Conservation (phyloP, 768 basidiomycete species). For the Russula sp. region DNA sequence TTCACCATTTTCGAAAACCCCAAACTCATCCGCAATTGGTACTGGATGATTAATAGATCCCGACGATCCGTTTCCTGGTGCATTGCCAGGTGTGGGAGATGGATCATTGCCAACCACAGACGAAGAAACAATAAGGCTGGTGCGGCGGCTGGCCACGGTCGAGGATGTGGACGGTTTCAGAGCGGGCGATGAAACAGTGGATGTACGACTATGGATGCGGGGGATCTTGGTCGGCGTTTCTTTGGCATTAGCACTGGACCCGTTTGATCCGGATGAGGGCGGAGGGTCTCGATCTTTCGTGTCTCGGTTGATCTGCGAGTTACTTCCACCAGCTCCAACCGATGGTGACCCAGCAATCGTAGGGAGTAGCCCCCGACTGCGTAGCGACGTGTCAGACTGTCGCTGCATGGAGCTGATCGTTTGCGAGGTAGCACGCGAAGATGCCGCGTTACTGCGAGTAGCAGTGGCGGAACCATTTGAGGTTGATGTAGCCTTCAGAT, state of each 20-base stretch:
- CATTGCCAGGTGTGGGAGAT: slow-evolving; percentile 47
- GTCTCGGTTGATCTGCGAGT: slow-evolving; percentile 25
- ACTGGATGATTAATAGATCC: slow-evolving; percentile 18
- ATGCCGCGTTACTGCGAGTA: slow-evolving; percentile 39
- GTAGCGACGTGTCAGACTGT: slow-evolving; percentile 75
- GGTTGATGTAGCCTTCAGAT: slow-evolving; percentile 51
- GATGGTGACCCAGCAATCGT: slow-evolving; percentile 95
- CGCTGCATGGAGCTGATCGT: slow-evolving; percentile 85
- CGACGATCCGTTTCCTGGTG: slow-evolving; percentile 25
- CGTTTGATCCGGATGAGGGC: slow-evolving; percentile 47
- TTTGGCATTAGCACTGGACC: slow-evolving; percentile 49
- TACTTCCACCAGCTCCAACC: slow-evolving; percentile 53
- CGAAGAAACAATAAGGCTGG: slow-evolving; percentile 52
- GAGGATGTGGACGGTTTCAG: slow-evolving; percentile 44
- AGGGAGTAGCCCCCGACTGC: slow-evolving; percentile 67
- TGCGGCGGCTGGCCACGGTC: slow-evolving; percentile 46
- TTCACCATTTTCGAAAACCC: slow-evolving; percentile 63
- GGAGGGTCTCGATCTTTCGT: slow-evolving; percentile 51
- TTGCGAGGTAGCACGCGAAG: slow-evolving; percentile 68
- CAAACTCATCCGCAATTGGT: slow-evolving; percentile 59
- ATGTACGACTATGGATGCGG: slow-evolving; percentile 80
- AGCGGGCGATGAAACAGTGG: slow-evolving; percentile 66
- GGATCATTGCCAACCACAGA: slow-evolving; percentile 50
- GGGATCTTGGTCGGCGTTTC: slow-evolving; percentile 93
- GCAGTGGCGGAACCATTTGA: slow-evolving; percentile 39